Conservation (phyloP, 495 filamentous ascomycete species). For the Lophiotrema nucula region DNA sequence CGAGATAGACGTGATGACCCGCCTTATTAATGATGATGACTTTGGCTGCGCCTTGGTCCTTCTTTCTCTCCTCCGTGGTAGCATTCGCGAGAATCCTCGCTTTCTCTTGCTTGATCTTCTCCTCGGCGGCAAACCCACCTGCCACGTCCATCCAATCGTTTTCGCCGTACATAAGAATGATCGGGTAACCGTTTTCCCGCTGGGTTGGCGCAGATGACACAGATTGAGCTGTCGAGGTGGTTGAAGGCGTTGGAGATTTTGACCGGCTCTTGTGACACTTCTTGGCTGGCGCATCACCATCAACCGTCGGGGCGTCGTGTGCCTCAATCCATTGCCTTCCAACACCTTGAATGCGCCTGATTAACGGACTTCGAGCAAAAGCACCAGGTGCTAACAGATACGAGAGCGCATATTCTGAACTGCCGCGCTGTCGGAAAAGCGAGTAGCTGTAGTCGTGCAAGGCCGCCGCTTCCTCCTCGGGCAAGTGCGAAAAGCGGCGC, state of each 20-base stretch:
- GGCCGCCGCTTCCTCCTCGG: slow-evolving; percentile 73
- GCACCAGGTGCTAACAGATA: slow-evolving; percentile 93
- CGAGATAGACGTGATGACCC: slow-evolving; percentile 91
- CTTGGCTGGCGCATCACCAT: slow-evolving; percentile 31
- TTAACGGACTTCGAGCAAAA: slow-evolving; percentile 82
- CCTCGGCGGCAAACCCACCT: slow-evolving; percentile 76
- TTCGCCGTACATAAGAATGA: slow-evolving; percentile 93
- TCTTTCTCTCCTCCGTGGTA: slow-evolving; percentile 64
- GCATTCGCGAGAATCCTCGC: slow-evolving; percentile 55
- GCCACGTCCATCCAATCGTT: slow-evolving; percentile 97
- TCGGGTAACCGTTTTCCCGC: slow-evolving; percentile 73
- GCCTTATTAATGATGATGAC: slow-evolving; percentile 80
- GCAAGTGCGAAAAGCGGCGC: slow-evolving; percentile 85
- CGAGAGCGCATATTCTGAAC: slow-evolving; percentile 88
- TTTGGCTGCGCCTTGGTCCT: slow-evolving; percentile 74
- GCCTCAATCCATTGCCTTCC: slow-evolving; percentile 53
- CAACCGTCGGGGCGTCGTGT: slow-evolving; percentile 31
- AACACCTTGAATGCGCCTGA: slow-evolving; percentile 81
- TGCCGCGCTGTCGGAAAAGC: slow-evolving; percentile 89
- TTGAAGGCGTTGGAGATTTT: slow-evolving; percentile 14
- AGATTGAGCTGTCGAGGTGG: slow-evolving; percentile 2
- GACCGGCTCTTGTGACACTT: slow-evolving; percentile 12
- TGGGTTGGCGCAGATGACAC: not conserved
- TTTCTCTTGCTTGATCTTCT: slow-evolving; percentile 73
- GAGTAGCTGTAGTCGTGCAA: slow-evolving; percentile 91